Conservation (phyloP, 176 grass and related monocot genomes). For the Oryza longistaminata region DNA sequence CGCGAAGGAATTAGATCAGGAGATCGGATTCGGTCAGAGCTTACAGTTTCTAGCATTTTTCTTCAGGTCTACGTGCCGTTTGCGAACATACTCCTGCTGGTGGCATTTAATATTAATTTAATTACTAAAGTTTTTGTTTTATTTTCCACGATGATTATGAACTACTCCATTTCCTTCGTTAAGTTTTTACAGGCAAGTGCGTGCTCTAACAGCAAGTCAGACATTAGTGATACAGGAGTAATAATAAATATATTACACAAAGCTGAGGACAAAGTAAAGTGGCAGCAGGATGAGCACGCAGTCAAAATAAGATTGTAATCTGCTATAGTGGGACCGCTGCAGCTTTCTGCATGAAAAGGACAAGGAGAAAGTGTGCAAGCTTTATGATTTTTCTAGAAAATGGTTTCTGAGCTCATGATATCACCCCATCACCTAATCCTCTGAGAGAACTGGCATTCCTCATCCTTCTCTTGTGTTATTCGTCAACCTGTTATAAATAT, state of each 20-base stretch:
- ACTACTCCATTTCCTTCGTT: neutral
- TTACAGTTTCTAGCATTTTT: neutral
- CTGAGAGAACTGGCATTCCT: conserved; percentile 6
- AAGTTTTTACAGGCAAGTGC: neutral
- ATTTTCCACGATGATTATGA: neutral
- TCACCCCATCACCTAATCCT: conserved; percentile 68
- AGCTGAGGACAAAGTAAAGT: neutral
- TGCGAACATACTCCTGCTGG: neutral
- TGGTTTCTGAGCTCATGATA: conserved; percentile 42
- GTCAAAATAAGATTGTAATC: neutral
- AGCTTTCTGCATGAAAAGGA: conserved; percentile 29
- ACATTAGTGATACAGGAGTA: neutral
- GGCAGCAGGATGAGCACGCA: conserved; percentile 19
- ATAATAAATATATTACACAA: neutral
- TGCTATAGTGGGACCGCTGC: conserved; percentile 22
- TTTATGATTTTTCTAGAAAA: conserved; percentile 26
- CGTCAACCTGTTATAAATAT: neutral
- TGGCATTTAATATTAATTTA: no score
- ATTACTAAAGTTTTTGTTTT: neutral
- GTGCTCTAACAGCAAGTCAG: neutral
- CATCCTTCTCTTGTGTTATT: conserved; percentile 26
- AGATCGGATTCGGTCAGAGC: neutral
- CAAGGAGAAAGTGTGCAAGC: neutral
- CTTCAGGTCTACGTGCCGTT: neutral
- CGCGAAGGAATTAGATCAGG: neutral